Base-by-base conservation (phyloP, 108 stramenopile species). In the Bacterosira constricta region DNA sequence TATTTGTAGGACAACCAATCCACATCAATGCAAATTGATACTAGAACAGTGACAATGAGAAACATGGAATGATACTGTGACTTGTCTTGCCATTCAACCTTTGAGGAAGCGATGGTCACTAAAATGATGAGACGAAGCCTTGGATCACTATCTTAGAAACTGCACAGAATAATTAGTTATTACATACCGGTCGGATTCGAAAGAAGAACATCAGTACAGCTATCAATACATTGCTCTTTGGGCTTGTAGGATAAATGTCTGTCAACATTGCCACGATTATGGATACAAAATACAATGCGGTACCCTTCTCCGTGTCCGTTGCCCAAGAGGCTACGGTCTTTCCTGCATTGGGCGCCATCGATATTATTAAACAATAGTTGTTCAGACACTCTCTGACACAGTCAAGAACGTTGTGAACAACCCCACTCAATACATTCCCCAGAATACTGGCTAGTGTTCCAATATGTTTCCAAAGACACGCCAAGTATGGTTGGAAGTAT, bases 1-100 rank as follows among this genome's bases (percentile, higher is more conserved):
- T 69, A 58, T 10, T 36, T 69, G 6, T 41, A 69, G 21, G 44
- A 45, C 8, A 69, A 36, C 67, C 67, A 69, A 23, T 69, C 55
- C 9, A 69, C 7, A 34, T 69, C 56, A 4, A 69, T 17, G 29
- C 38, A 45, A 30, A 57, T 58, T 13, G 67, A 46, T 7, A 57
- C 15, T 11, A 46, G 7, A 17, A 69, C 55, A 3, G 46, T 20
- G 12, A 34, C 18, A 6, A 57, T 31, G 17, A 69, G 55, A 9
- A 31, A 53, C 17, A 58, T 17, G 17, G 55, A 2, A 13, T 57
- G 67, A n/a, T 25, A 15, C 42, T 57, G 41, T 8, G 41, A 56
- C 23, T 69, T 52, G 15, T 41, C 42, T 52, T 69, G 37, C 25
- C 46, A 27, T 27, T 13, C 21, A 44, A 29, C 8, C 6, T 55